These are phyloP conservation scores for Claviceps maximensis DNA, from an alignment of 2,329 filamentous ascomycete genomes.

Conservation along the genomic window DNA sequence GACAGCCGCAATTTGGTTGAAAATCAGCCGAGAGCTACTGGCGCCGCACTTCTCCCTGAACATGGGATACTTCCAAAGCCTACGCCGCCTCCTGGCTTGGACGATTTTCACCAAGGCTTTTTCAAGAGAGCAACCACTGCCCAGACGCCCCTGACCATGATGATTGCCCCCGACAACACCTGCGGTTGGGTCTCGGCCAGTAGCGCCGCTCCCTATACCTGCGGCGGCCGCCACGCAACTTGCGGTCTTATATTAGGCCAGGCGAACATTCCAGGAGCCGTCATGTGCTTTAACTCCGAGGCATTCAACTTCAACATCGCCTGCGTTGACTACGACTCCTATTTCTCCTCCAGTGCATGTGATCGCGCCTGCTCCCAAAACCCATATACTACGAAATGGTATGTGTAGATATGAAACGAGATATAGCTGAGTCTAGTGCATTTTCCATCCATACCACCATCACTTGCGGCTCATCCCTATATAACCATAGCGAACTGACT, in stretches of 20 bases:
- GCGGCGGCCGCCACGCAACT: slow-evolving; percentile 19
- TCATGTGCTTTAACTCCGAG: slow-evolving; percentile 27
- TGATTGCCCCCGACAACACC: slow-evolving; percentile 33
- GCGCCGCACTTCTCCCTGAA: slow-evolving; percentile 17
- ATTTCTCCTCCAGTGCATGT: slow-evolving; percentile 24
- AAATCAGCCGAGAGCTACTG: slow-evolving; percentile 21
- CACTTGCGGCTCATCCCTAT: background rate
- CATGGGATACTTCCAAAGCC: slow-evolving; percentile 27
- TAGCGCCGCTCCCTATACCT: slow-evolving; percentile 26
- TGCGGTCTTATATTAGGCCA: slow-evolving; percentile 29
- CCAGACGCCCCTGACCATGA: slow-evolving; percentile 14
- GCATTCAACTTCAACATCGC: slow-evolving; percentile 21
- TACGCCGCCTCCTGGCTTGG: slow-evolving; percentile 24
- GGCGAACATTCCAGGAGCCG: slow-evolving; percentile 18
- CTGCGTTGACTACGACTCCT: slow-evolving; percentile 26
- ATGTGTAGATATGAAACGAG: background rate
- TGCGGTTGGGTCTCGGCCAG: slow-evolving; percentile 35
- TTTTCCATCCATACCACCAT: background rate
- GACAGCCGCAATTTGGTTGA: slow-evolving; percentile 15
- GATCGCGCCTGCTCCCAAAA: slow-evolving; percentile 27
- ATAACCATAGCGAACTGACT: background rate
- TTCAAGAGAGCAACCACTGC: background rate
- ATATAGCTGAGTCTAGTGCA: background rate
- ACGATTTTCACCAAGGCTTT: slow-evolving; percentile 14
- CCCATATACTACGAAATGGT: slow-evolving; percentile 33